Evolutionary conservation across 2,329 filamentous ascomycete genomes (phyloP).

Genomic region (Thelonectria rubi): DNA sequence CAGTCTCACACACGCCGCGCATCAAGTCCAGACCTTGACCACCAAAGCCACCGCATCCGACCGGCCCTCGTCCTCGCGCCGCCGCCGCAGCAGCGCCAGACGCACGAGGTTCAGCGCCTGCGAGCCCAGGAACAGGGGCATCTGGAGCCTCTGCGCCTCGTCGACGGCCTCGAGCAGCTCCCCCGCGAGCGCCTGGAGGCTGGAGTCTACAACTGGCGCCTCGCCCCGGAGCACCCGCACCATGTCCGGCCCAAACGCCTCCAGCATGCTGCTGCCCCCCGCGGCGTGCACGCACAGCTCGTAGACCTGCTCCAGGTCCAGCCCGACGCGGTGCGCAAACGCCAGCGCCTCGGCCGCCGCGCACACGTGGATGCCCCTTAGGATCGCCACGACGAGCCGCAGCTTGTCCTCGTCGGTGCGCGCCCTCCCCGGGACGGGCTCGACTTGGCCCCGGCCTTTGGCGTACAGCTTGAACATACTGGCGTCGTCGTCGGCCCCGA

Average conservation of each 20-base stretch:
- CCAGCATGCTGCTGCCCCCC: constrained; percentile 24
- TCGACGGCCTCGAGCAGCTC: constrained; percentile 23
- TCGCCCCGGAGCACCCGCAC: constrained; percentile 18
- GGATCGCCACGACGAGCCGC: constrained; percentile 20
- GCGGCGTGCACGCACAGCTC: constrained; percentile 30
- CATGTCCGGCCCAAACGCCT: constrained; percentile 18
- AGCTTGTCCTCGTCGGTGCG: constrained; percentile 8
- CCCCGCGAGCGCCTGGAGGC: constrained; percentile 7
- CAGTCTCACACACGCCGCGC: not conserved
- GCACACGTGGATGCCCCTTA: constrained; percentile 28
- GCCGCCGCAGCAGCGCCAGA: constrained; percentile 24
- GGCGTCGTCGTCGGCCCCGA: constrained; percentile 25
- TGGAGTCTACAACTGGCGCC: not conserved
- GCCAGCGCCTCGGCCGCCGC: constrained; percentile 28
- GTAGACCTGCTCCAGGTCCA: constrained; percentile 28
- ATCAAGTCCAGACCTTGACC: constrained; percentile 23
- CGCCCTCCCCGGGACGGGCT: not conserved
- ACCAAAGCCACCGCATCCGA: constrained; percentile 19
- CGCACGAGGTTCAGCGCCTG: constrained; percentile 22
- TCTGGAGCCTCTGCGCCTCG: constrained; percentile 24
- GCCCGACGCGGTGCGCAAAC: constrained; percentile 28
- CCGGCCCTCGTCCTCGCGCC: constrained; percentile 19
- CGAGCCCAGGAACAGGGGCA: constrained; percentile 26
- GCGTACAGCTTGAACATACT: constrained; percentile 24
- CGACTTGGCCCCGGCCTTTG: constrained; percentile 14